phyloP scores from a whole-genome alignment of 2,329 filamentous ascomycete species.

The Keithomyces neogunnii region DNA sequence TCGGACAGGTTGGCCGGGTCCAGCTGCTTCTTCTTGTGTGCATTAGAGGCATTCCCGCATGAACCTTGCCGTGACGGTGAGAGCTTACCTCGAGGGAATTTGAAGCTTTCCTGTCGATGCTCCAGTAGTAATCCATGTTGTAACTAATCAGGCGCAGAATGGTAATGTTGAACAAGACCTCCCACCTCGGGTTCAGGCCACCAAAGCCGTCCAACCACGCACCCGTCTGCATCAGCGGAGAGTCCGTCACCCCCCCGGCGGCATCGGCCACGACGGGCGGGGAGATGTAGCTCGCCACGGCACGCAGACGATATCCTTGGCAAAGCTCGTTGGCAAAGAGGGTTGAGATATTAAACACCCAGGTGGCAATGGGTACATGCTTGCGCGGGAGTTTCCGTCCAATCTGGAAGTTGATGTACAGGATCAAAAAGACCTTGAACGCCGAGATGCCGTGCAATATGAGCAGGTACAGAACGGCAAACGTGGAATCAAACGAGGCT shows the following conservation, averaged over 20 bases:
- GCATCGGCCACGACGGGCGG: slow-evolving; percentile 11
- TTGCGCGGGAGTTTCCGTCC: slow-evolving; percentile 62
- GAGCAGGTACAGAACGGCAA: slow-evolving; percentile 70
- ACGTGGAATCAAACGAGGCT: slow-evolving; percentile 72
- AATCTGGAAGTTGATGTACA: slow-evolving; percentile 75
- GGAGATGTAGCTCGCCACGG: slow-evolving; percentile 47
- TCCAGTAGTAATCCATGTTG: slow-evolving; percentile 97
- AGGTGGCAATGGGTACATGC: slow-evolving; percentile 68
- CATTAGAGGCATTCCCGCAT: slow-evolving; percentile 42
- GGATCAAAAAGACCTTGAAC: slow-evolving; percentile 71
- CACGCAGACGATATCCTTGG: slow-evolving; percentile 64
- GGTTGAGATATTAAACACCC: slow-evolving; percentile 79
- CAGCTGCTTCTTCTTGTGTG: slow-evolving; percentile 90
- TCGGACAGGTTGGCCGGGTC: slow-evolving; percentile 83
- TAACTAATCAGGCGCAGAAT: slow-evolving; percentile 90
- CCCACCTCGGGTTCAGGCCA: slow-evolving; percentile 84
- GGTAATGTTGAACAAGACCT: slow-evolving; percentile 96
- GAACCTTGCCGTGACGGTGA: background rate
- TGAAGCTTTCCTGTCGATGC: slow-evolving; percentile 51
- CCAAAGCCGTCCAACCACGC: slow-evolving; percentile 68
- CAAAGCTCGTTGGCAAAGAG: slow-evolving; percentile 86
- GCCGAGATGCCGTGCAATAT: slow-evolving; percentile 80
- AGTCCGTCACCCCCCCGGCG: slow-evolving; percentile 18
- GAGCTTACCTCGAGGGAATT: slow-evolving; percentile 72
- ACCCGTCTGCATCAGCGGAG: slow-evolving; percentile 50